phyloP scores from a whole-genome alignment of 495 filamentous ascomycete species.

The Penicillium odoratum region DNA sequence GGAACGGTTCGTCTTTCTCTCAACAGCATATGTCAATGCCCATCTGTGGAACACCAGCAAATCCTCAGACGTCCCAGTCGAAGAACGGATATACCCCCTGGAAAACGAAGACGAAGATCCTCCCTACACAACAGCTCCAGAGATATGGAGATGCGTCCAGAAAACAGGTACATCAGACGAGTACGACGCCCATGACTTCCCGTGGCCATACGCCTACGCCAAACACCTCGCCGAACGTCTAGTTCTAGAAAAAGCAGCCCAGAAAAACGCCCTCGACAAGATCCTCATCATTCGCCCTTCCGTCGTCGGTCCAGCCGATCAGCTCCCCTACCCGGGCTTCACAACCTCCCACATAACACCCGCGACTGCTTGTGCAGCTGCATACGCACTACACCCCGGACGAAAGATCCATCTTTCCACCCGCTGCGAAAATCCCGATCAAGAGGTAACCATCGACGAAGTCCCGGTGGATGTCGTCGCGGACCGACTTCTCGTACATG shows the following conservation, averaged over 20 bases:
- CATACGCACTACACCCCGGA: conserved; percentile 26
- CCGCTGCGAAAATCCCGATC: conserved; percentile 20
- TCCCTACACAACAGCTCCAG: conserved; percentile 12
- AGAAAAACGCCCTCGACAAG: conserved; percentile 21
- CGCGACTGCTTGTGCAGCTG: conserved; percentile 26
- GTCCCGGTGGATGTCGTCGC: conserved; percentile 38
- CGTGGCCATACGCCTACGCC: conserved; percentile 29
- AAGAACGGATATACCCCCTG: conserved; percentile 24
- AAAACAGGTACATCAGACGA: conserved; percentile 24
- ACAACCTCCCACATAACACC: conserved; percentile 19
- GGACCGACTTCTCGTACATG: conserved; percentile 29
- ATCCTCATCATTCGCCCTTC: conserved; percentile 29
- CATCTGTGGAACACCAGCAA: conserved; percentile 24
- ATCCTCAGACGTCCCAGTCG: conserved; percentile 19
- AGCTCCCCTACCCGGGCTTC: conserved; percentile 25
- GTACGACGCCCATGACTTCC: conserved; percentile 27
- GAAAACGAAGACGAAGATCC: conserved; percentile 11
- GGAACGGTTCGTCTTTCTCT: conserved; percentile 26
- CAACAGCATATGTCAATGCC: conserved; percentile 25
- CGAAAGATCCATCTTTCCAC: conserved; percentile 22
- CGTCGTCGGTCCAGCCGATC: conserved; percentile 25
- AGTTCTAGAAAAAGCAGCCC: conserved; percentile 19
- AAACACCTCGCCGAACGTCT: conserved; percentile 27
- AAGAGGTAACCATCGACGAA: conserved; percentile 31
- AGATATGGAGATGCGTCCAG: conserved; percentile 20